Conservation (phyloP, 768 basidiomycete genomes). For the Tylopilus rubrobrunneus region DNA sequence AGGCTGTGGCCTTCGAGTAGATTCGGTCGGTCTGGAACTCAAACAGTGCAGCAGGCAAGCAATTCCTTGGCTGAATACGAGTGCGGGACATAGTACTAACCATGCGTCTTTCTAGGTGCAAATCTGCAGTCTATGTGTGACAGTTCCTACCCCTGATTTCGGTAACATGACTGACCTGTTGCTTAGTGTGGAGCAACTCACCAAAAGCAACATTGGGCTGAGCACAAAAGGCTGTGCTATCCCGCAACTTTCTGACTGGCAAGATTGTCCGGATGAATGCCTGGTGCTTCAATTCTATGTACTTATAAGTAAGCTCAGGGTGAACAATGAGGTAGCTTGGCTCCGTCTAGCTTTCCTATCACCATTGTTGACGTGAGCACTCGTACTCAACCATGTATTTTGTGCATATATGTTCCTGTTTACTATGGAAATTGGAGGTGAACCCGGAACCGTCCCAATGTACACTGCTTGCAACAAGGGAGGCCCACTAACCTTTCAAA, state of each 20-base stretch:
- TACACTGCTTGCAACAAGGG: background rate
- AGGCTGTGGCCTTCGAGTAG: conserved; percentile 21
- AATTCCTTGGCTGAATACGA: background rate
- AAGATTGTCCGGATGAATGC: background rate
- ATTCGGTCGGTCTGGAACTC: conserved; percentile 19
- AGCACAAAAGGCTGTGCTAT: conserved; percentile 36
- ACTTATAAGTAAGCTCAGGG: no score
- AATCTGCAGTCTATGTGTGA: conserved; percentile 41
- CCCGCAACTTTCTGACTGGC: conserved; percentile 27
- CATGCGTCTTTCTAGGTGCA: conserved; percentile 31
- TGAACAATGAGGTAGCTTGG: no score
- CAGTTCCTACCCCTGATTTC: no score
- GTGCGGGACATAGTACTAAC: background rate
- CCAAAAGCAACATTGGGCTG: conserved; percentile 36
- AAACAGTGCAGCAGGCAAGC: conserved; percentile 38
- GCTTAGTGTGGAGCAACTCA: conserved; percentile 35
- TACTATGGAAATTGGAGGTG: background rate
- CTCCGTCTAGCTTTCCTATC: no score
- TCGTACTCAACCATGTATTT: background rate
- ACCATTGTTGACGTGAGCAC: no score
- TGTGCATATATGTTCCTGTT: background rate
- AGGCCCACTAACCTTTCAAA: background rate
- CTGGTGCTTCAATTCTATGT: no score
- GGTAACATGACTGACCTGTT: background rate
- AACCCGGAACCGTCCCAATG: background rate